These are phyloP conservation scores for Dovyalis caffra DNA, from an alignment of 345 rosid species.

Conservation along the genomic window DNA sequence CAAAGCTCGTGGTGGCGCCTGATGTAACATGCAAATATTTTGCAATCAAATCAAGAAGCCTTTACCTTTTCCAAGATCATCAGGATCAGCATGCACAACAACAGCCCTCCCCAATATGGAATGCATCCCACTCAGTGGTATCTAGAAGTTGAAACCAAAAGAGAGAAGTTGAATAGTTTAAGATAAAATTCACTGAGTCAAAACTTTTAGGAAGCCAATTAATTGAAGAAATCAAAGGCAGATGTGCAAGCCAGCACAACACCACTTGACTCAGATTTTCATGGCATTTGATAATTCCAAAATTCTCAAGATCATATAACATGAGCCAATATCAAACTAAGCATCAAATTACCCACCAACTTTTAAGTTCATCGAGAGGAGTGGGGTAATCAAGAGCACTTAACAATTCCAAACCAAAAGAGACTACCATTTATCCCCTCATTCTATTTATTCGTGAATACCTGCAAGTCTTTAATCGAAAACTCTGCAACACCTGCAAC, in stretches of 20 bases:
- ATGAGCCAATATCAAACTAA: background rate
- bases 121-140: slow-evolving; percentile 72
- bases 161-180: background rate
- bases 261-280: background rate
- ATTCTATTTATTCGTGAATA: slow-evolving; percentile 12
- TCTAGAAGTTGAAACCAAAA: slow-evolving; percentile 46
- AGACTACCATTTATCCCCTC: background rate
- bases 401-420: background rate
- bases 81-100: slow-evolving; percentile 85
- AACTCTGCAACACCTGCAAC: slow-evolving; percentile 85
- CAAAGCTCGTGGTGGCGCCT: background rate
- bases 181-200: background rate
- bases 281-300: background rate
- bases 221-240: background rate
- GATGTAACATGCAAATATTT: slow-evolving; percentile 8
- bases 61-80: slow-evolving; percentile 89
- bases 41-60: background rate
- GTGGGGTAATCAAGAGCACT: background rate
- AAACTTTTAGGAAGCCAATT: background rate
- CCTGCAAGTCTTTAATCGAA: slow-evolving; percentile 65
- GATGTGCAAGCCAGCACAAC: background rate
- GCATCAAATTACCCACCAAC: background rate
- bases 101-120: slow-evolving; percentile 90
- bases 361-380: background rate
- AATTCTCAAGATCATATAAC: background rate